phyloP scores from a whole-genome alignment of 306 rosid species.

The Cucurbita moschata region DNA sequence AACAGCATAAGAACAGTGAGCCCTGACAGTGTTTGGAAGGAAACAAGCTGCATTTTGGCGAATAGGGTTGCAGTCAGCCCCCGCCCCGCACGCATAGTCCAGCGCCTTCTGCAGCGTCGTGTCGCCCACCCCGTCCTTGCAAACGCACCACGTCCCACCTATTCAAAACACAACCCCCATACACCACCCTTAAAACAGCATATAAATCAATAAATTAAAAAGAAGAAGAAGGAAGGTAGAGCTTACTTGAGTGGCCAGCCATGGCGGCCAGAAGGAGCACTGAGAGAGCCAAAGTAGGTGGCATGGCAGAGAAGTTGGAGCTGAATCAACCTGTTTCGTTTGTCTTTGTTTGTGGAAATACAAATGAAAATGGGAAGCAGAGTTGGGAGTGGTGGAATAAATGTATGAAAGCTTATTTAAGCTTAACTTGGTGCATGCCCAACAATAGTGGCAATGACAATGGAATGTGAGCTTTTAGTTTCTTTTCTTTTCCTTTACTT shows the following conservation, averaged over 20 bases:
- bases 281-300: conserved; percentile 22
- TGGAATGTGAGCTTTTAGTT: not conserved
- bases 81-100: conserved; percentile 85
- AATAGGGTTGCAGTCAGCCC: conserved; percentile 62
- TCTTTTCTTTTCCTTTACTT: not conserved
- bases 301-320: conserved; percentile 22
- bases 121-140: conserved; percentile 46
- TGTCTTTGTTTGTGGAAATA: not conserved
- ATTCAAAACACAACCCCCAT: not conserved
- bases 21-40: conserved; percentile 45
- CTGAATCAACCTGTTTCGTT: not conserved
- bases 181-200: too few relatives aligned
- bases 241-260: conserved; percentile 44
- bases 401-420: not conserved
- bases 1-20: conserved; percentile 66
- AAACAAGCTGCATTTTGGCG: conserved; percentile 35
- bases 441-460: not conserved
- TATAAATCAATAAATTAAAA: too few relatives aligned
- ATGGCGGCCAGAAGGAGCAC: conserved; percentile 42
- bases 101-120: conserved; percentile 41
- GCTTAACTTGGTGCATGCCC: not conserved
- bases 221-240: not conserved
- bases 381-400: not conserved
- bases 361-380: not conserved
- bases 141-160: conserved; percentile 64